Conservation (phyloP, 2,329 filamentous ascomycete species). For the Chalaropsis ovoidea region DNA sequence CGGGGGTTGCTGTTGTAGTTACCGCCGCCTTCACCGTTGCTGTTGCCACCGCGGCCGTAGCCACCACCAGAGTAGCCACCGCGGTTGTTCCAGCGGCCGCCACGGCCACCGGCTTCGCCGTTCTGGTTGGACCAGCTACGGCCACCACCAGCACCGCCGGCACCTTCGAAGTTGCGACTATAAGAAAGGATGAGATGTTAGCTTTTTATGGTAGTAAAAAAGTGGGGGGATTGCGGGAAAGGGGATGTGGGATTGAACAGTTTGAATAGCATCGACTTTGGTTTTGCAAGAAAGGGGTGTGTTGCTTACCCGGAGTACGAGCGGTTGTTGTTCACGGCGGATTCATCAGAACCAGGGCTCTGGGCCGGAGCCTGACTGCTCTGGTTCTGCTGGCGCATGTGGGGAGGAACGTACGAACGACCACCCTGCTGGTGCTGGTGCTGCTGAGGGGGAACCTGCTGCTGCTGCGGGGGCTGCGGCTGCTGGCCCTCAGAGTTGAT, state of each 20-base stretch:
- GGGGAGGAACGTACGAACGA: slow-evolving; percentile 76
- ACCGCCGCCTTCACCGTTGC: slow-evolving; percentile 36
- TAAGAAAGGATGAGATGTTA: neutral
- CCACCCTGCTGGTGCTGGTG: slow-evolving; percentile 18
- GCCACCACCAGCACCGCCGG: slow-evolving; percentile 9
- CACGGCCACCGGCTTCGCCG: slow-evolving; percentile 34
- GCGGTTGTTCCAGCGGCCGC: slow-evolving; percentile 32
- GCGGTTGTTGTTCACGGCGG: slow-evolving; percentile 52
- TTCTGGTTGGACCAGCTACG: slow-evolving; percentile 36
- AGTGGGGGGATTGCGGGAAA: neutral
- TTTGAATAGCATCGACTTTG: neutral
- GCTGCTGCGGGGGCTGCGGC: slow-evolving; percentile 31
- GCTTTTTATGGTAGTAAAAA: neutral
- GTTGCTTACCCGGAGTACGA: slow-evolving; percentile 52
- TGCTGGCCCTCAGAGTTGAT: slow-evolving; percentile 35
- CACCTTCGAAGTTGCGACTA: slow-evolving; percentile 17
- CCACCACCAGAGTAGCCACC: slow-evolving; percentile 35
- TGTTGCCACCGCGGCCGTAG: slow-evolving; percentile 33
- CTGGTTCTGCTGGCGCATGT: slow-evolving; percentile 53
- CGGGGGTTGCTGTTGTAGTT: slow-evolving; percentile 36
- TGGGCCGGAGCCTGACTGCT: neutral
- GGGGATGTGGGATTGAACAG: no score
- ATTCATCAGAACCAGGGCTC: slow-evolving; percentile 29
- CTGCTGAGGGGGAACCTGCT: slow-evolving; percentile 27
- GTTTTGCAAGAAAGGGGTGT: neutral